These are phyloP conservation scores for Tetrahymena elliotti DNA, from an alignment of 73 alveolate genomes.

Conservation along the genomic window DNA sequence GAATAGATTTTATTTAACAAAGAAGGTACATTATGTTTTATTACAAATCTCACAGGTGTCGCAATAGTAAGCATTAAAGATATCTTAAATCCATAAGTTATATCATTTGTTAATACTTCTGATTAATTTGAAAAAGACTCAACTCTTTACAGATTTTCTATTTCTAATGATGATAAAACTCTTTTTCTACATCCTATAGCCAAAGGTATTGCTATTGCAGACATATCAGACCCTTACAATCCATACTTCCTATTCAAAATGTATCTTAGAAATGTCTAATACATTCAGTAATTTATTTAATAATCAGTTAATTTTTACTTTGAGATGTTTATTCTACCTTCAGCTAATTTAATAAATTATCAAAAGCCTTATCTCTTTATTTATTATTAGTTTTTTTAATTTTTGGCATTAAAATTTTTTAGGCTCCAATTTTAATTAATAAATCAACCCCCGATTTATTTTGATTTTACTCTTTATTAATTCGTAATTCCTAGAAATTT, in stretches of 20 bases:
- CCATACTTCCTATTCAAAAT: background rate
- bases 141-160: background rate
- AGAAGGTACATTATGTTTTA: background rate
- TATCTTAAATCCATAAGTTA: background rate
- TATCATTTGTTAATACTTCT: background rate
- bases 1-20: background rate
- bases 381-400: too few species aligned
- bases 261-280: too few species aligned
- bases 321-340: too few species aligned
- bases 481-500: too few species aligned
- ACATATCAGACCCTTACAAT: background rate
- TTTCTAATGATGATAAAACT: background rate
- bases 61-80: background rate
- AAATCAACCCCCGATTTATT: too few species aligned
- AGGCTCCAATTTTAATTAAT: too few species aligned
- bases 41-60: background rate
- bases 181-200: background rate
- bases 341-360: too few species aligned
- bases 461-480: too few species aligned
- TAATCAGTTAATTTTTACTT: too few species aligned
- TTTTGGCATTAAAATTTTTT: too few species aligned
- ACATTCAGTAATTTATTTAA: background rate
- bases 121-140: background rate
- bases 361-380: too few species aligned
- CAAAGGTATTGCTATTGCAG: background rate